Evolutionary conservation across 768 basidiomycete species (phyloP).

Genomic region (Lepiota brunneoincarnata): DNA sequence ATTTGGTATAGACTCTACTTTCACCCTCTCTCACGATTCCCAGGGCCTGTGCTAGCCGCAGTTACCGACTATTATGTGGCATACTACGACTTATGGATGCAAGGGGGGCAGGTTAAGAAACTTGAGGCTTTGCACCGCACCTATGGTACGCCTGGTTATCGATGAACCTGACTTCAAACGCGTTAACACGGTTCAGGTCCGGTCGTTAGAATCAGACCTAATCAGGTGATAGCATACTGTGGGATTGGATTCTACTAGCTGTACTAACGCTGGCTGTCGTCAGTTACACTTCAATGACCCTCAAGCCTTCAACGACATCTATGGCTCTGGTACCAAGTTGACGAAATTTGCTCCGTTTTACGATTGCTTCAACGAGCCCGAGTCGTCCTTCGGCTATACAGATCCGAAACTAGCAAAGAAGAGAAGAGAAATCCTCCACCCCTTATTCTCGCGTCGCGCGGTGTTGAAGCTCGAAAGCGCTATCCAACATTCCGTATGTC

Average conservation of each 20-base stretch:
- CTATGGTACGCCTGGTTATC: constrained; percentile 19
- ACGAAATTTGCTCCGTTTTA: constrained; percentile 27
- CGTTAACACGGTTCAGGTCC: constrained; percentile 22
- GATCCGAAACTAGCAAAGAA: constrained; percentile 24
- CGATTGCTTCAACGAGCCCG: constrained; percentile 20
- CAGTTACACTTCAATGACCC: constrained; percentile 37
- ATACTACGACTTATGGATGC: constrained; percentile 25
- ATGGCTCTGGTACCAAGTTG: constrained; percentile 21
- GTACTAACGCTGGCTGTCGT: not conserved
- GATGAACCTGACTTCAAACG: not conserved
- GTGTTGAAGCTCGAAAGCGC: constrained; percentile 26
- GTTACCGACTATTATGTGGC: constrained; percentile 21
- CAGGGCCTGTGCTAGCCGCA: constrained; percentile 28
- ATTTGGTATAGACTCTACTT: constrained; percentile 18
- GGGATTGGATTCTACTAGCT: not conserved
- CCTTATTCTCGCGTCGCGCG: constrained; percentile 32
- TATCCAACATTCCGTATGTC: constrained; percentile 25
- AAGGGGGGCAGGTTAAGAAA: constrained; percentile 24
- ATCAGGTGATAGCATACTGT: constrained; percentile 25
- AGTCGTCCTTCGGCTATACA: constrained; percentile 25
- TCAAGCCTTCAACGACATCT: constrained; percentile 32
- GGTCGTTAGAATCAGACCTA: constrained; percentile 34
- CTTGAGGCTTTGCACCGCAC: constrained; percentile 22
- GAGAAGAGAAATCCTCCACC: constrained; percentile 25
- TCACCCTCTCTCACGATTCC: constrained; percentile 25